A percentile compares a stretch with the other conserved stretches of the same genome.
phyloP scores from a whole-genome alignment of 305 asterid genomes.

The Solanum hybrid region DNA sequence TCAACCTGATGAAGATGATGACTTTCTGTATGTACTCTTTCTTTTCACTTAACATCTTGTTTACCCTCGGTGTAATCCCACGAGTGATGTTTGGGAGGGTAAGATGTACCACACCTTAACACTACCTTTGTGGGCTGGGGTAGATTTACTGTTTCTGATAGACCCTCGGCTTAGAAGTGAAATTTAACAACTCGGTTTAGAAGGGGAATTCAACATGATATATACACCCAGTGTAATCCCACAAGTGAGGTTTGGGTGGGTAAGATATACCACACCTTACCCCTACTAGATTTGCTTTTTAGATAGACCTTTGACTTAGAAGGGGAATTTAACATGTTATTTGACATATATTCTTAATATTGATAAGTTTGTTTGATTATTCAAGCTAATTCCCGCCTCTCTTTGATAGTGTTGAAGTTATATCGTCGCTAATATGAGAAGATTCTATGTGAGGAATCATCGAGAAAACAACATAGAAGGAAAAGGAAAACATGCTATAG shows the following conservation, averaged over 20 bases:
- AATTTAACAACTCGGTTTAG: background rate
- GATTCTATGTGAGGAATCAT: background rate
- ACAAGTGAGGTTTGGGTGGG: background rate
- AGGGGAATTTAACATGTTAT: background rate
- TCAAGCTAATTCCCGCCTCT: background rate
- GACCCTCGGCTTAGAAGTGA: background rate
- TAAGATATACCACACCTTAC: background rate
- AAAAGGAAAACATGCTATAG: background rate
- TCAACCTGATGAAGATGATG: slow-evolving; percentile 40
- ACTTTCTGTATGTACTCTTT: slow-evolving; percentile 21
- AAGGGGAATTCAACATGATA: background rate
- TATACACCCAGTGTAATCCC: background rate
- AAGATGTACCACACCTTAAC: background rate
- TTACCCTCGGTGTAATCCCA: background rate
- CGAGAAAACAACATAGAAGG: background rate
- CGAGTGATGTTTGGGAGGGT: background rate
- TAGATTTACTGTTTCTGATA: background rate
- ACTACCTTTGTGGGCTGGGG: background rate
- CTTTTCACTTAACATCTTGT: background rate
- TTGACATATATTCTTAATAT: background rate
- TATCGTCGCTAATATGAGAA: background rate
- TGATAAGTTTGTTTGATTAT: background rate
- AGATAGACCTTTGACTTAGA: background rate
- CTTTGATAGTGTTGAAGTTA: background rate
- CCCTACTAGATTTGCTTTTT: background rate